Conservation (phyloP, 352 stramenopile species). For the Globisporangium perplexum region DNA sequence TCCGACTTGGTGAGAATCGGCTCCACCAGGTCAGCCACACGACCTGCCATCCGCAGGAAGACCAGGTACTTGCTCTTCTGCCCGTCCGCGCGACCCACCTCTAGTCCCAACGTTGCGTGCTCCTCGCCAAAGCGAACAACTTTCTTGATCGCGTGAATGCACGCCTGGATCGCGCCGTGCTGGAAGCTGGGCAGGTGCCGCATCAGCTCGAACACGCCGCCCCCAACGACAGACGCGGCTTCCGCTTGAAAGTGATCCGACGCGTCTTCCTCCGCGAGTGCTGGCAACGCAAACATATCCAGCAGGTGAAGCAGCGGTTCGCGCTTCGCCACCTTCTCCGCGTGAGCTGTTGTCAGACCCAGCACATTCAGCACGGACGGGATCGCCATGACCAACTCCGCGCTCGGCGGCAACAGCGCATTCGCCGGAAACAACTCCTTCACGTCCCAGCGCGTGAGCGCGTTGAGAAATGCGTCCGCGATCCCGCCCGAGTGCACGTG, state of each 20-base stretch:
- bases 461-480: slow-evolving; percentile 90
- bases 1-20: slow-evolving; percentile 94
- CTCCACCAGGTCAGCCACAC: slow-evolving; percentile 93
- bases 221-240: slow-evolving; percentile 90
- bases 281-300: slow-evolving; percentile 87
- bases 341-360: slow-evolving; percentile 90
- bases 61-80: slow-evolving; percentile 19
- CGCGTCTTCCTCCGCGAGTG: slow-evolving; percentile 83
- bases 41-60: slow-evolving; percentile 55
- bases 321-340: slow-evolving; percentile 85
- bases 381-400: slow-evolving; percentile 93
- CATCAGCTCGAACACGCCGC: slow-evolving; percentile 96
- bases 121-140: slow-evolving; percentile 82
- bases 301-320: slow-evolving; percentile 91
- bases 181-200: slow-evolving; percentile 90
- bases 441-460: slow-evolving; percentile 84
- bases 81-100: slow-evolving; percentile 1
- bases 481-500: slow-evolving; percentile 92
- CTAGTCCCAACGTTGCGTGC: slow-evolving; percentile 6
- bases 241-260: slow-evolving; percentile 90
- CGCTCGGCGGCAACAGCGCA: slow-evolving; percentile 69
- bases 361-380: slow-evolving; percentile 93
- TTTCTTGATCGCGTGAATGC: slow-evolving; percentile 88
- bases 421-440: slow-evolving; percentile 39
- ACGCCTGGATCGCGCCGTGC: slow-evolving; percentile 77